phyloP scores from a whole-genome alignment of 768 basidiomycete genomes.

The Strobilomyces confusus region DNA sequence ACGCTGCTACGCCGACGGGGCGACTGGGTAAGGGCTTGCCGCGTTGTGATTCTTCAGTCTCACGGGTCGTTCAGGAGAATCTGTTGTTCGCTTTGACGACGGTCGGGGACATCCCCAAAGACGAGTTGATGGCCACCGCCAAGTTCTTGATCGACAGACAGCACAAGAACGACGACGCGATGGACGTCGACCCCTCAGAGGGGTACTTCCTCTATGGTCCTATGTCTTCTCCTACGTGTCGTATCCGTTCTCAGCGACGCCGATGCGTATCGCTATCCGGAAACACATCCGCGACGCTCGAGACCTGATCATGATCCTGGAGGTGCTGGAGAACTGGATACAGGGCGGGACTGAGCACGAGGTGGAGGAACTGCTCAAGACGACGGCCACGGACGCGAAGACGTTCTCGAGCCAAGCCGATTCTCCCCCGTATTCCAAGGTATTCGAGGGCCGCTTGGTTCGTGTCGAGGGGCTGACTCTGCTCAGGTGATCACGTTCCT shows the following conservation, averaged over 20 bases:
- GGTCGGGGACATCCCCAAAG: constrained; percentile 63
- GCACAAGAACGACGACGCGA: constrained; percentile 25
- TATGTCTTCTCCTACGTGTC: constrained; percentile 38
- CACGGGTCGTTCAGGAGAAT: constrained; percentile 23
- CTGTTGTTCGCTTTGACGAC: constrained; percentile 49
- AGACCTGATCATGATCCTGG: constrained; percentile 37
- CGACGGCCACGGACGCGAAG: constrained; percentile 11
- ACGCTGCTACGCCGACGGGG: constrained; percentile 45
- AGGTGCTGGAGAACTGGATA: constrained; percentile 39
- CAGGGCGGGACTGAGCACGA: constrained; percentile 26
- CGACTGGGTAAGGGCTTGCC: constrained; percentile 59
- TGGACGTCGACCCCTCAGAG: constrained; percentile 35
- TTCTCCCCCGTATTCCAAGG: constrained; percentile 33
- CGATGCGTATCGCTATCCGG: constrained; percentile 42
- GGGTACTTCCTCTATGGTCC: constrained; percentile 31
- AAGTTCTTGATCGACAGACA: constrained; percentile 40
- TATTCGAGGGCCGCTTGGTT: constrained; percentile 36
- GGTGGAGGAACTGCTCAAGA: constrained; percentile 20
- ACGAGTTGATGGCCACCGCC: constrained; percentile 55
- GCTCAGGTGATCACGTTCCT: constrained; percentile 58
- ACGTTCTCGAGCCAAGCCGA: constrained; percentile 15
- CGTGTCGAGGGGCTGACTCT: constrained; percentile 28
- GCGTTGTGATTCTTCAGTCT: background rate
- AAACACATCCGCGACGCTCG: constrained; percentile 37
- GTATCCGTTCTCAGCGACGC: constrained; percentile 37